Evolutionary conservation across 2,329 filamentous ascomycete species (phyloP).

Genomic region (Aspergillus ibericus): DNA sequence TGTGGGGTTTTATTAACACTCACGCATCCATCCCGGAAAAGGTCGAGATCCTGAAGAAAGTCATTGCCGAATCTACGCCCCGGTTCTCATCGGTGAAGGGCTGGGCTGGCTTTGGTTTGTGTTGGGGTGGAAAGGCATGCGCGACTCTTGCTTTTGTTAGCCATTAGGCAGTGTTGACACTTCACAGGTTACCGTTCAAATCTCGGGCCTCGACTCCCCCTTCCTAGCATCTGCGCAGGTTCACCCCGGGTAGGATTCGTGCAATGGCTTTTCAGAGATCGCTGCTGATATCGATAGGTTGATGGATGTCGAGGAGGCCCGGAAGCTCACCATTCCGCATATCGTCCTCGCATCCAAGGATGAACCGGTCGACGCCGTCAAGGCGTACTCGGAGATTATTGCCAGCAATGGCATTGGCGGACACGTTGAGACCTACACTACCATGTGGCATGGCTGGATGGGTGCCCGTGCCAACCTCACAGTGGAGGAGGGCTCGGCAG

Average conservation of each 20-base stretch:
- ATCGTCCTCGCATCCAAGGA: constrained; percentile 66
- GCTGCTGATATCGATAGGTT: constrained; percentile 21
- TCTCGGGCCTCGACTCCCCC: constrained; percentile 53
- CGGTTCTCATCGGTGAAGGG: constrained; percentile 58
- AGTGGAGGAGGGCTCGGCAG: constrained; percentile 55
- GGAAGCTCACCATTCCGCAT: constrained; percentile 61
- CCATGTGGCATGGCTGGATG: constrained; percentile 75
- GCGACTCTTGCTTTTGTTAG: constrained; percentile 16
- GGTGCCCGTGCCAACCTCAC: constrained; percentile 63
- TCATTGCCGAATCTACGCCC: constrained; percentile 50
- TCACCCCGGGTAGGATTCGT: constrained; percentile 33
- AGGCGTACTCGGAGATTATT: constrained; percentile 54
- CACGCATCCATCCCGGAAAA: constrained; percentile 33
- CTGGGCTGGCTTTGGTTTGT: constrained; percentile 65
- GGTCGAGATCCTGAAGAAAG: constrained; percentile 31
- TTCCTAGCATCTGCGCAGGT: constrained; percentile 48
- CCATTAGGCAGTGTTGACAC: background rate
- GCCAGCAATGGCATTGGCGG: constrained; percentile 53
- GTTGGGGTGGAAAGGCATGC: constrained; percentile 72
- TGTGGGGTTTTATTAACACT: constrained; percentile 59
- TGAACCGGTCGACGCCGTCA: constrained; percentile 56
- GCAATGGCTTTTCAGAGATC: background rate
- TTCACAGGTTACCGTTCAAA: constrained; percentile 32
- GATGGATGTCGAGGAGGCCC: constrained; percentile 60
- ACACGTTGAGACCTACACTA: constrained; percentile 62